phyloP scores from a whole-genome alignment of 2,329 filamentous ascomycete genomes.

The Fusarium agapanthi region DNA sequence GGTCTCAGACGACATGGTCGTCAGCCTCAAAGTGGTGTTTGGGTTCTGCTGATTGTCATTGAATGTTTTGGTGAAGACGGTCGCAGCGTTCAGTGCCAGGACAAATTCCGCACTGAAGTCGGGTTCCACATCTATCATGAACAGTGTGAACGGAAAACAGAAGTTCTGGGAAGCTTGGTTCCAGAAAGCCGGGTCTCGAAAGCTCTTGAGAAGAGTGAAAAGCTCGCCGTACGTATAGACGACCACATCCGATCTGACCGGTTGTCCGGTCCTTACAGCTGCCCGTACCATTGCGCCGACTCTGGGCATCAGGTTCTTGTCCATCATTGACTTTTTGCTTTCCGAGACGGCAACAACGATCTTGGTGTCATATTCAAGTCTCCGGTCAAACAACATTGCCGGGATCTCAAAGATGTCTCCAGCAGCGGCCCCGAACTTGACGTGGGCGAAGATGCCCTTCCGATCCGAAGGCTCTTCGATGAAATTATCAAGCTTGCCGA shows the following conservation, averaged over 20 bases:
- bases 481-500: accelerated
- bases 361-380: neutral
- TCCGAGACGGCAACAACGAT: neutral
- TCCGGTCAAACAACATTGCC: neutral
- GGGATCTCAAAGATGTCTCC: neutral
- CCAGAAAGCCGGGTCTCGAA: neutral
- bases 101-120: neutral
- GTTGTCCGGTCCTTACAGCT: neutral
- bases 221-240: neutral
- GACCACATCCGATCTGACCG: neutral
- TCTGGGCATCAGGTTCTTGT: neutral
- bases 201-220: neutral
- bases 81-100: neutral
- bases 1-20: neutral
- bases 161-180: neutral
- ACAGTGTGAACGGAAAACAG: neutral
- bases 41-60: neutral
- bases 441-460: neutral
- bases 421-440: neutral
- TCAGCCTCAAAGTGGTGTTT: neutral
- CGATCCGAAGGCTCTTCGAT: neutral
- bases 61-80: neutral
- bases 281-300: neutral
- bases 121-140: neutral
- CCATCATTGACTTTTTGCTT: neutral